Base-by-base conservation (phyloP, 192 early-diverging fungal genomes). In the Entomortierella parvispora region DNA sequence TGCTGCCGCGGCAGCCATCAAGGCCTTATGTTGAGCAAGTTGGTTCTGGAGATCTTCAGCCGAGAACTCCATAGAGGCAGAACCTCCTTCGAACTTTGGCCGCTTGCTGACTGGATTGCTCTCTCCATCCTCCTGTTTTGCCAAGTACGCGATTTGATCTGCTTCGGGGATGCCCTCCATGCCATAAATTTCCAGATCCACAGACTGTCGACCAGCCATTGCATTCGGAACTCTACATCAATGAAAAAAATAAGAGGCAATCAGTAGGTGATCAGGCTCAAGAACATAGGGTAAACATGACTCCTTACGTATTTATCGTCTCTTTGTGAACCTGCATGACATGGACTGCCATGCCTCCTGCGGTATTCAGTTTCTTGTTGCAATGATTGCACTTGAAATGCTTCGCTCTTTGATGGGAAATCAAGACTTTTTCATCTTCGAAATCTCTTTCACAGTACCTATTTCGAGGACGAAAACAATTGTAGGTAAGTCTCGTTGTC, bases 381-480 rank as follows among this genome's bases (percentile, higher is more conserved):
- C 97, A 99, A 14, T 87, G 81, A 55, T 80, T 80, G 71, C 97
- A 99, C 68, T 97, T 96, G 85, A 97, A 97, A 71, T 99, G 97
- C 80, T 93, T 94, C 33, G 93, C 92, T 79, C 89, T 90, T 76
- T 98, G 97, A 80, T 99, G 97, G 60, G 94, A 87, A 32, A 99
- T 88, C 50, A 99, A 84, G 9, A 96, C 91, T 67, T 94, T 96
- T 62, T 97, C 96, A 79, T 97, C 95, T 58, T 96, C 95, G 77
- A 99, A 99, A 61, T 95, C 93, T 56, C 93, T 86, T 57, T 97
- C 95, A 79, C 97, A 99, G 80, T 99, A 97, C 96, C 90, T 89
- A 58, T 22, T 47, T 20, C 15, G 37, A 43, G 11, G n/a, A 9
- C 0, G 43, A 66, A 25, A 33, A 59, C 33, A n/a, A n/a, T n/a